phyloP scores from a whole-genome alignment of 225 moss, liverwort and hornwort genomes.

The Rhytidiadelphus loreus region DNA sequence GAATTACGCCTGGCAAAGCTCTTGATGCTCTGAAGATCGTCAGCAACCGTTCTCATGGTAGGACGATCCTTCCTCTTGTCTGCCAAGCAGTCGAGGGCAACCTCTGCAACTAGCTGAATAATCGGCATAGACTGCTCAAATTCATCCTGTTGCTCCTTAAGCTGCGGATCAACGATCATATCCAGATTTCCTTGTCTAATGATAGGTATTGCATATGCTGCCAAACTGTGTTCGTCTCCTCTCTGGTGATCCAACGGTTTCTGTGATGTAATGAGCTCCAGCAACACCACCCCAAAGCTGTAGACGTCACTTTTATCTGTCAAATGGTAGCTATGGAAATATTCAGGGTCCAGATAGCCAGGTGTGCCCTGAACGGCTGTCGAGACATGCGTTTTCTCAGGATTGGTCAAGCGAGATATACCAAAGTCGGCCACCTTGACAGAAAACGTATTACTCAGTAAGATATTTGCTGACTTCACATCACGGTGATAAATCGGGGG shows the following conservation, averaged over 20 bases:
- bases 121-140: constrained; percentile 7
- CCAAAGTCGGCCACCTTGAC: constrained; percentile 86
- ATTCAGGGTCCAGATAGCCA: constrained; percentile 85
- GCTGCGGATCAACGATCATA: constrained; percentile 38
- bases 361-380: constrained; percentile 70
- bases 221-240: constrained; percentile 37
- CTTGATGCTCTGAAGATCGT: constrained; percentile 44
- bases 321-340: constrained; percentile 67
- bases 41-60: constrained; percentile 35
- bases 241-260: constrained; percentile 38
- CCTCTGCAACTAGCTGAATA: constrained; percentile 38
- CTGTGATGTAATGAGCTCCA: constrained; percentile 74
- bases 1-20: constrained; percentile 13
- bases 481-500: constrained; percentile 92
- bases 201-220: constrained; percentile 31
- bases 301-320: constrained; percentile 95
- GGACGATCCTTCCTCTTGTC: constrained; percentile 45
- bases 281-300: constrained; percentile 84
- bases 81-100: constrained; percentile 40
- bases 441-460: constrained; percentile 57
- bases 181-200: constrained; percentile 24
- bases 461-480: constrained; percentile 71
- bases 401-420: constrained; percentile 72
- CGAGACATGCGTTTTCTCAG: constrained; percentile 75
- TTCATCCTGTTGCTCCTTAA: constrained; percentile 16